Conservation (phyloP, 208 protist genomes). For the Leishmania mexicana region DNA sequence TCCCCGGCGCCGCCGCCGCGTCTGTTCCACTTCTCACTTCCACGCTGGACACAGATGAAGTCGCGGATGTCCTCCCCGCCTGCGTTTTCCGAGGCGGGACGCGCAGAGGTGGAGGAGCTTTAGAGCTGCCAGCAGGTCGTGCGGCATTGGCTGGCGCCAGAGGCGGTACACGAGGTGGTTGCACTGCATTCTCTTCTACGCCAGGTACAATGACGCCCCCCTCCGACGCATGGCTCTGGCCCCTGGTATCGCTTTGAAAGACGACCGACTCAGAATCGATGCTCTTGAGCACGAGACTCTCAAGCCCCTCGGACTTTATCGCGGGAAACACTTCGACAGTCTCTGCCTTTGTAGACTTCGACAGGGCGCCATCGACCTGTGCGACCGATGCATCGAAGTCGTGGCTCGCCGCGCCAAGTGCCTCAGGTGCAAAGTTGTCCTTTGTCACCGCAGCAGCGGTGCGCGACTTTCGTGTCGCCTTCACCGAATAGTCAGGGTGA, state of each 20-base stretch:
- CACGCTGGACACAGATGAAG: not conserved
- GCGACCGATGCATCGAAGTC: not conserved
- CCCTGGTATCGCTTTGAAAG: conserved; percentile 6
- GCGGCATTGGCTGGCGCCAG: not conserved
- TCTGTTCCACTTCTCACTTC: not conserved
- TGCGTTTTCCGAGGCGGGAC: conserved; percentile 2
- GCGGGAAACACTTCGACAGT: too few species aligned
- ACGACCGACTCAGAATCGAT: conserved; percentile 19
- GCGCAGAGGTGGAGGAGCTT: not conserved
- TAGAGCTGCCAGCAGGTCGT: not conserved
- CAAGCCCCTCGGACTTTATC: not conserved
- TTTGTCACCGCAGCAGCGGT: not conserved
- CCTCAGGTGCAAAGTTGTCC: not conserved
- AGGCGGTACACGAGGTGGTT: not conserved
- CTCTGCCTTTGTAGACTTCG: not conserved
- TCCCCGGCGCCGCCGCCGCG: not conserved
- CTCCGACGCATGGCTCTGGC: not conserved
- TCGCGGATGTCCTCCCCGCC: not conserved
- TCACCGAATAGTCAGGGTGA: conserved; percentile 13
- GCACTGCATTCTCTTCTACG: not conserved
- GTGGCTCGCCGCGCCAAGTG: not conserved
- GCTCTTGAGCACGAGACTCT: conserved; percentile 20
- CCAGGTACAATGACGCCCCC: not conserved
- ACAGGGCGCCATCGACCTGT: not conserved
- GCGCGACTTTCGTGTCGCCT: not conserved